Base-by-base conservation (phyloP, 164 flowering plant genomes). In the Nymphaea thermarum region DNA sequence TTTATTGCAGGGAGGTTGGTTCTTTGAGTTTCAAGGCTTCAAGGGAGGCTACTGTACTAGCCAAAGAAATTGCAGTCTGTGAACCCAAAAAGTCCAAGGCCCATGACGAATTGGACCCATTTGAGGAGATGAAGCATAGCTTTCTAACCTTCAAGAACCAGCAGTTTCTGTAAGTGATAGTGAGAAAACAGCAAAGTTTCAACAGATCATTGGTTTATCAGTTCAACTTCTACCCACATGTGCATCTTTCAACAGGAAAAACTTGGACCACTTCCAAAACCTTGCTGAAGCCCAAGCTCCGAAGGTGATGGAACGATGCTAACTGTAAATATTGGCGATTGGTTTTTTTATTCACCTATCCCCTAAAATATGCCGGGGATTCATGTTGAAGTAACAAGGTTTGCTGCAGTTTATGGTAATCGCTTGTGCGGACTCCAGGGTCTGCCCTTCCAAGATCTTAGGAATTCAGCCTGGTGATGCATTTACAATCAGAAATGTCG, bases 341-440 rank as follows among this genome's bases (percentile, higher is more conserved):
- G 43, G 68, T 65, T 51, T 51, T 55, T 4, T 2, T 18, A 11
- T 6, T 45, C 6, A n/a, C 10, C 36, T 8, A 4, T 57, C 17
- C 43, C 36, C 43, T 15, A 15, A 64, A 36, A 36, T 41, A 42
- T 6, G 7, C 6, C n/a, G 16, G 66, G 43, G 7, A 6, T 11
- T 25, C 25, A 60, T 36, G 71, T 87, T 85, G 71, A 83, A 36
- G 45, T 61, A 25, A 25, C 36, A 25, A 25, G 36, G 74, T 71
- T 66, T 66, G 63, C 73, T 66, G 77, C 87, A 92, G 99, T 92
- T 92, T 69, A 78, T 89, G 88, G 91, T 92, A 74, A 86, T 95
- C 85, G 88, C 99, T 74, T 95, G 99, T 81, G 99, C 89, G 72
- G 99, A 95, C 78, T 95, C 99, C 42, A 85, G 98, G 71, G 98